Base-by-base conservation (phyloP, 441 rosid genomes). In the Brassica hybrid region DNA sequence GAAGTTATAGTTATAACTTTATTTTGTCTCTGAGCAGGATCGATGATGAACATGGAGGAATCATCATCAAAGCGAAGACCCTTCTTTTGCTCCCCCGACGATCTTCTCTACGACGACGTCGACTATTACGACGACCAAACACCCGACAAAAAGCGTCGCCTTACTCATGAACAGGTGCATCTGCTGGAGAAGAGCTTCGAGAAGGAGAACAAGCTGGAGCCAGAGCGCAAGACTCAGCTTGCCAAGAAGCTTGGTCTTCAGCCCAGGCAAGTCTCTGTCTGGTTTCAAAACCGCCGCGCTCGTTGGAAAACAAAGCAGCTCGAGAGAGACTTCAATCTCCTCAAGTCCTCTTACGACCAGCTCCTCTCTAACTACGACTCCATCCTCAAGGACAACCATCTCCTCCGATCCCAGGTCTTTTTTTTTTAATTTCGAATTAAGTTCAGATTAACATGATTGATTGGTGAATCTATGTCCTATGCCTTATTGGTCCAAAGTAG, bases 131-230 rank as follows among this genome's bases (percentile, higher is more conserved):
- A 95, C 21, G 98, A 95, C 2, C 96, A 89, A 79, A 54, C 74
- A 69, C 90, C 88, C 14, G 97, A 93, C 82, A 95, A 93, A 84
- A 95, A 95, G 74, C 96, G 99, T 63, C 94, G 99, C 32, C 98
- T 95, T 59, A 88, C 92, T 23, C 60, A 86, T 1, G 88, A 91
- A 69, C 97, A 94, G 96, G 94, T 90, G 79, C 81, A 83, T 81
- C 76, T 88, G 79, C 79, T 92, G 77, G 97, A 92, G 92, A 90
- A 88, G 81, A 89, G 91, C 85, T 92, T 92, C 65, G 94, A 86
- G 84, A 76, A 74, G 11, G 97, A 92, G 85, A 92, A 86, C 86
- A 92, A 90, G 79, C 89, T 90, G 78, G 97, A 90, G 86, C 94
- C 93, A 5, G 92, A 90, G 67, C 75, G 89, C 60, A 92, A 90